phyloP scores from a whole-genome alignment of 2,329 filamentous ascomycete species.

The Diaporthe amygdali region DNA sequence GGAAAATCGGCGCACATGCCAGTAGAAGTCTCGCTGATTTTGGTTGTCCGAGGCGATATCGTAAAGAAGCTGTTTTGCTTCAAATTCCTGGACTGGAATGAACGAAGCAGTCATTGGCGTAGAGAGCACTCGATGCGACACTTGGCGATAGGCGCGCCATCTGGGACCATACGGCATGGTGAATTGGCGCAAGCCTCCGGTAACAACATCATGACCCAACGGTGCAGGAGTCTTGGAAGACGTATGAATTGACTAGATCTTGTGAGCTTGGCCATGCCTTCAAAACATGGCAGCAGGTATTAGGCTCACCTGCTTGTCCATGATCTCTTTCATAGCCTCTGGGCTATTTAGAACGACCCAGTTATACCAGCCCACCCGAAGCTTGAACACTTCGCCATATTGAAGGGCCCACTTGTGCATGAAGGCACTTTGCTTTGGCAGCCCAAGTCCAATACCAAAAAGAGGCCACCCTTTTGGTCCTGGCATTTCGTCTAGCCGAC shows the following conservation, averaged over 20 bases:
- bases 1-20: slow-evolving; percentile 36
- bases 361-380: slow-evolving; percentile 49
- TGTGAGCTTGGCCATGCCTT: not conserved
- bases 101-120: slow-evolving; percentile 42
- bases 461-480: slow-evolving; percentile 2
- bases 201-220: slow-evolving; percentile 43
- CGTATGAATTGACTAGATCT: slow-evolving; percentile 34
- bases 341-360: slow-evolving; percentile 51
- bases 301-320: slow-evolving; percentile 39
- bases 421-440: not conserved
- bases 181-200: slow-evolving; percentile 44
- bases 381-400: slow-evolving; percentile 50
- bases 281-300: no score
- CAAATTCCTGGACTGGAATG: slow-evolving; percentile 49
- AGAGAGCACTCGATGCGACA: slow-evolving; percentile 44
- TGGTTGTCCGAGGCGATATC: slow-evolving; percentile 43
- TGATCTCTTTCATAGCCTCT: slow-evolving; percentile 47
- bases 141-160: slow-evolving; percentile 44
- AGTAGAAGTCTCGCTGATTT: slow-evolving; percentile 33
- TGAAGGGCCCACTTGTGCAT: slow-evolving; percentile 39
- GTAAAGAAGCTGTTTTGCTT: slow-evolving; percentile 47
- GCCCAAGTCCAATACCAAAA: slow-evolving; percentile 1
- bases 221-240: slow-evolving; percentile 43
- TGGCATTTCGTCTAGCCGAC: slow-evolving; percentile 6
- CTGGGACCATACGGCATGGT: slow-evolving; percentile 45